A percentile compares a stretch with the other conserved stretches of the same genome.
Evolutionary conservation across 352 stramenopile genomes (phyloP).

Genomic region (Hyaloperonospora arabidopsidis): DNA sequence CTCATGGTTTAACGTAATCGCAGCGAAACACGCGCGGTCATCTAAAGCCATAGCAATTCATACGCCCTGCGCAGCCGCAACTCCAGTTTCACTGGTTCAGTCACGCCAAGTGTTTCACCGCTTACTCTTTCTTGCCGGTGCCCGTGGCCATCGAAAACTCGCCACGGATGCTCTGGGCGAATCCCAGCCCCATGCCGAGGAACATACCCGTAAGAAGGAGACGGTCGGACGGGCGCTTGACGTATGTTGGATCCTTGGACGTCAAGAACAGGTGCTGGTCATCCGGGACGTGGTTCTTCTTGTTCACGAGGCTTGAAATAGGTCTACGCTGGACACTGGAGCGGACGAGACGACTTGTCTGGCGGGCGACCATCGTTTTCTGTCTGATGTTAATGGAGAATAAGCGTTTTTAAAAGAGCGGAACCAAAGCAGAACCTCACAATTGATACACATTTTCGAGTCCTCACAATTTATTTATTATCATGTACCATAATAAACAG

Average conservation of each 20-base stretch:
- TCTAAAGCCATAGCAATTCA: no score
- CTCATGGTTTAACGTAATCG: no score
- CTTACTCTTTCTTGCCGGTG: constrained; percentile 65
- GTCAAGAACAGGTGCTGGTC: constrained; percentile 67
- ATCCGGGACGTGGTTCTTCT: constrained; percentile 46
- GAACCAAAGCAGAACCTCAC: no score
- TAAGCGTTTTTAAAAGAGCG: no score
- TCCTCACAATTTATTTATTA: no score
- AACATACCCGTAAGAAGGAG: constrained; percentile 34
- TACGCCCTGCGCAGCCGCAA: no score
- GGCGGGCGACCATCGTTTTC: constrained; percentile 47
- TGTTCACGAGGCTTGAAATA: constrained; percentile 60
- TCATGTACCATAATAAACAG: no score
- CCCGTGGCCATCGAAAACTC: constrained; percentile 66
- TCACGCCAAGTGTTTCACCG: not conserved
- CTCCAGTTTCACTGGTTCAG: no score
- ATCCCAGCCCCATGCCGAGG: constrained; percentile 39
- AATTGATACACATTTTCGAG: no score
- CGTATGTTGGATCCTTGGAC: constrained; percentile 6
- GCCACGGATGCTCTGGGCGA: constrained; percentile 52
- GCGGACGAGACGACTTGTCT: constrained; percentile 32
- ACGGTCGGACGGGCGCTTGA: constrained; percentile 51
- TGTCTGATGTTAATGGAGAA: no score
- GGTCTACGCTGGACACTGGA: constrained; percentile 31
- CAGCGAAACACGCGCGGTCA: no score